A percentile compares a stretch with the other conserved stretches of the same genome.
Conservation (phyloP, 2,329 filamentous ascomycete species). For the Metarhizium robertsii region DNA sequence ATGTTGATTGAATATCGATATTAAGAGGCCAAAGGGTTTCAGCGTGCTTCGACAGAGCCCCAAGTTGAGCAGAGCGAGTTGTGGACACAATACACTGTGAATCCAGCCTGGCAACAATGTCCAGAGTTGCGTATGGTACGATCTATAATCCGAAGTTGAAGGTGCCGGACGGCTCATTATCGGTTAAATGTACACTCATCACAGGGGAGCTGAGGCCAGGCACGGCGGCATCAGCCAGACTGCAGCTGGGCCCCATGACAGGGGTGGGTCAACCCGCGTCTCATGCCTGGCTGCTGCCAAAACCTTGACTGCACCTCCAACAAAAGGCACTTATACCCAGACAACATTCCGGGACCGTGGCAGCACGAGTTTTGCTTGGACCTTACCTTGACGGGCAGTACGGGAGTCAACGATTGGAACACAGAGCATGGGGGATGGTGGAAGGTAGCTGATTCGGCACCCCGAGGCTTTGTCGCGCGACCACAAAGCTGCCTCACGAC, state of each 20-base stretch:
- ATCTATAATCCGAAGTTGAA: background rate
- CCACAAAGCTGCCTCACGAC: background rate
- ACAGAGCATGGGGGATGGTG: conserved; percentile 3
- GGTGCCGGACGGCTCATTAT: conserved; percentile 2
- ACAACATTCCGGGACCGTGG: background rate
- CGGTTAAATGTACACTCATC: conserved; percentile 3
- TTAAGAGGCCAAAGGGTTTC: background rate
- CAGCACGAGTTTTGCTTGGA: background rate
- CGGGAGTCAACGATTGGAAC: background rate
- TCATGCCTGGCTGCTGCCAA: conserved; percentile 2
- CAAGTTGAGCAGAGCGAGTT: background rate
- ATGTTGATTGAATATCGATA: background rate
- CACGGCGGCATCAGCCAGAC: background rate
- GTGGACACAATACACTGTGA: background rate
- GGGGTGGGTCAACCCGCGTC: conserved; percentile 5
- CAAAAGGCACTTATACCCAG: background rate
- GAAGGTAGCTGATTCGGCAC: conserved; percentile 1
- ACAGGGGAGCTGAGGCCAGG: background rate
- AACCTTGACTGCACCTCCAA: conserved; percentile 2
- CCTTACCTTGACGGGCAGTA: background rate
- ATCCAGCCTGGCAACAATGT: no score
- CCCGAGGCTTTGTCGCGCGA: conserved; percentile 1
- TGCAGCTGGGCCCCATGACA: background rate
- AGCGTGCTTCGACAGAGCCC: conserved; percentile 1
- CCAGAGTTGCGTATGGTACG: background rate